These are phyloP conservation scores for Bisporella sp. DNA, from an alignment of 2,329 filamentous ascomycete species.

Conservation along the genomic window DNA sequence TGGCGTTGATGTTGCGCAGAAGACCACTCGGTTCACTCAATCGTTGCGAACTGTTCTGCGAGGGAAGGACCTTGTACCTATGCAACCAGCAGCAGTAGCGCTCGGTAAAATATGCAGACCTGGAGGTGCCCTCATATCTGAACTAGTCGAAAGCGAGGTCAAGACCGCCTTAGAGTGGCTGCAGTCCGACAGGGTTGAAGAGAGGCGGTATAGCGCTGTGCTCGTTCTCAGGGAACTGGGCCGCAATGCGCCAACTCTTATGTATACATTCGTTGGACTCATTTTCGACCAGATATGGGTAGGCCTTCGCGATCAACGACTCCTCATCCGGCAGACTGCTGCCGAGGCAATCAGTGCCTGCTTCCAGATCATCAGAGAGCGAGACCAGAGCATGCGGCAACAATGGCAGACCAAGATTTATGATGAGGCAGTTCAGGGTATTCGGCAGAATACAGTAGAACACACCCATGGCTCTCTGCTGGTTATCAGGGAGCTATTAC, in stretches of 20 bases:
- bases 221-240: constrained; percentile 86
- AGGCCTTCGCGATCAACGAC: constrained; percentile 79
- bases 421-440: constrained; percentile 72
- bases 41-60: constrained; percentile 82
- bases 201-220: constrained; percentile 86
- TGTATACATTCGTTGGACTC: constrained; percentile 92
- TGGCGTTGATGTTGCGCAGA: constrained; percentile 84
- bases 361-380: constrained; percentile 90
- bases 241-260: constrained; percentile 85
- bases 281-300: constrained; percentile 97
- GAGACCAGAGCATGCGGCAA: constrained; percentile 81
- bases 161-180: constrained; percentile 96
- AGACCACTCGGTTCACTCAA: constrained; percentile 89
- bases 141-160: constrained; percentile 93
- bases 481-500: constrained; percentile 84
- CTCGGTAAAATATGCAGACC: constrained; percentile 87
- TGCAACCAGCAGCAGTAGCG: constrained; percentile 83
- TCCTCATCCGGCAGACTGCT: constrained; percentile 85
- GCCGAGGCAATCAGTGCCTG: constrained; percentile 91
- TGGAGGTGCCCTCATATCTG: constrained; percentile 87
- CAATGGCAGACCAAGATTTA: constrained; percentile 90
- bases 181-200: constrained; percentile 89
- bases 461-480: constrained; percentile 90
- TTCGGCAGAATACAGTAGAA: constrained; percentile 76
- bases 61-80: constrained; percentile 84